A percentile compares a stretch with the other conserved stretches of the same genome.
Evolutionary conservation across 345 rosid genomes (phyloP).

Genomic region (Firmiana major): DNA sequence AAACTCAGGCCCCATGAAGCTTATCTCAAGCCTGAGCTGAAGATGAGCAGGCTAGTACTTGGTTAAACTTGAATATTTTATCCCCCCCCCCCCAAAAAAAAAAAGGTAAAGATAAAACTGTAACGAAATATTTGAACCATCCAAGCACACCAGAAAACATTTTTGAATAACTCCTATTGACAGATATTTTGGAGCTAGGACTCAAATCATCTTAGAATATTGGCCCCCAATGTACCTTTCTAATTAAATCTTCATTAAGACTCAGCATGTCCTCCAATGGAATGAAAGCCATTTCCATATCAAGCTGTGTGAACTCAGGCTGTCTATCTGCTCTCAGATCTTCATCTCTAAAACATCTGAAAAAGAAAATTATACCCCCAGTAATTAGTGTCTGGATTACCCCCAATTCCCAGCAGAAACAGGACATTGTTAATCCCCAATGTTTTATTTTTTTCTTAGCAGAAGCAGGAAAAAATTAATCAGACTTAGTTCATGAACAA

Average conservation of each 20-base stretch:
- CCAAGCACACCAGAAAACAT: neutral
- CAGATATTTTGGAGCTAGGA: neutral
- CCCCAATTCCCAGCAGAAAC: constrained; percentile 1
- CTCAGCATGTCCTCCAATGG: constrained; percentile 85
- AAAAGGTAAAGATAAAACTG: neutral
- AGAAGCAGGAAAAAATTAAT: neutral
- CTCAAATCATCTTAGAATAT: neutral
- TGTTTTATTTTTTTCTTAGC: neutral
- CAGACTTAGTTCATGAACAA: neutral
- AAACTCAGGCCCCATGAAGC: constrained; percentile 1
- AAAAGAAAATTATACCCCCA: neutral
- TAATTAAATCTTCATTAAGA: constrained; percentile 87
- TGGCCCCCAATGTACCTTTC: constrained; percentile 45
- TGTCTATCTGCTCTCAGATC: constrained; percentile 98
- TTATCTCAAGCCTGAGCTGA: neutral
- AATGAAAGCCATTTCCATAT: constrained; percentile 92
- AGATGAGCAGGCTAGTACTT: neutral
- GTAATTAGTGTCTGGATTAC: neutral
- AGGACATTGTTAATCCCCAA: neutral
- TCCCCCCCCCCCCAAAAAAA: neutral
- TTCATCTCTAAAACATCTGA: constrained; percentile 97
- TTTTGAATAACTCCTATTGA: neutral
- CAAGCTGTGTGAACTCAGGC: constrained; percentile 98
- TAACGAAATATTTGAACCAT: neutral
- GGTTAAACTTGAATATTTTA: neutral